Evolutionary conservation across 164 flowering plant genomes (phyloP).

Genomic region (Dillenia turbinata): DNA sequence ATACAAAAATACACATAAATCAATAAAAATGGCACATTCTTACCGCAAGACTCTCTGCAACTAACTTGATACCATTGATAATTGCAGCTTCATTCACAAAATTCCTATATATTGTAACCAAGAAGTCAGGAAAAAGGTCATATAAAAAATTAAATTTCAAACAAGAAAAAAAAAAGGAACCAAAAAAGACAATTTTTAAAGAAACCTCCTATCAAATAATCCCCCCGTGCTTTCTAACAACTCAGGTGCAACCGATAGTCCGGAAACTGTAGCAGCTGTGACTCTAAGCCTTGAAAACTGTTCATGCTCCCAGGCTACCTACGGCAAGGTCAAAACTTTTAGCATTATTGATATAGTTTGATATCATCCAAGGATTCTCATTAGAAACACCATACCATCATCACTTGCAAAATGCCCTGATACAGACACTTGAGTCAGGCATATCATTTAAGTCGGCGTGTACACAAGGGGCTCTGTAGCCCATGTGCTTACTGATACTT

Average conservation of each 20-base stretch:
- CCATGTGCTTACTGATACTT: no score
- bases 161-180: constrained; percentile 1
- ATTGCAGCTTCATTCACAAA: constrained; percentile 60
- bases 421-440: no score
- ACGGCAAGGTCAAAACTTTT: constrained; percentile 24
- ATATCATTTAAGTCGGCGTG: no score
- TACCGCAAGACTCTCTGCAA: constrained; percentile 96
- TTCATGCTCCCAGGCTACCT: constrained; percentile 99
- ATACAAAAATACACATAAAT: background rate
- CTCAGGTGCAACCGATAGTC: constrained; percentile 73
- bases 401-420: no score
- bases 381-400: no score
- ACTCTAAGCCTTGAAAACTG: constrained; percentile 91
- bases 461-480: no score
- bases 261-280: constrained; percentile 91
- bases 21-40: constrained; percentile 10
- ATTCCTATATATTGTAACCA: constrained; percentile 36
- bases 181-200: constrained; percentile 5
- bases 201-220: constrained; percentile 71
- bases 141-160: constrained; percentile 1
- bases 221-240: constrained; percentile 78
- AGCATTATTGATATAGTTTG: no score
- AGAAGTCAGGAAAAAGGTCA: constrained; percentile 10
- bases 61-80: constrained; percentile 64
- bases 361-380: no score